Percentiles rank a stretch among this genome's conserved stretches.
Conservation (phyloP, 495 filamentous ascomycete genomes). For the Aspergillus mulundensis region DNA sequence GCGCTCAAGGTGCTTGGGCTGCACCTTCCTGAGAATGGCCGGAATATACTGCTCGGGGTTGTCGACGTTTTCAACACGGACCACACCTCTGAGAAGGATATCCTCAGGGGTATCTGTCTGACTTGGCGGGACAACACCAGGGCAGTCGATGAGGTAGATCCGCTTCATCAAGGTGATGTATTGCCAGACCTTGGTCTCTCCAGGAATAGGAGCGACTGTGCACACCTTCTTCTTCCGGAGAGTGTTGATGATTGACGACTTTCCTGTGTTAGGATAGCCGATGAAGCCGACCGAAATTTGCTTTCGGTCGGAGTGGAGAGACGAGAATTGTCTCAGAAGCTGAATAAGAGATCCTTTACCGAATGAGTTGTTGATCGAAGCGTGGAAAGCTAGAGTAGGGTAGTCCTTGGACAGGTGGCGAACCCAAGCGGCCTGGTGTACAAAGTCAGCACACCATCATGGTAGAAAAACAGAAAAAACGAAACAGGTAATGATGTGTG, state of each 20-base stretch:
- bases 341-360: slow-evolving; percentile 76
- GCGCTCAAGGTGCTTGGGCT: slow-evolving; percentile 81
- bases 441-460: slow-evolving; percentile 37
- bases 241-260: slow-evolving; percentile 91
- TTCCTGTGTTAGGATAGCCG: slow-evolving; percentile 85
- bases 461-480: slow-evolving; percentile 8
- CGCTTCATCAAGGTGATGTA: slow-evolving; percentile 96
- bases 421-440: slow-evolving; percentile 76
- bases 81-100: slow-evolving; percentile 87
- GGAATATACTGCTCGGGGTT: slow-evolving; percentile 94
- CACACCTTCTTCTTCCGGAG: slow-evolving; percentile 88
- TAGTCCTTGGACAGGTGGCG: slow-evolving; percentile 75
- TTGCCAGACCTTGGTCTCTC: slow-evolving; percentile 93
- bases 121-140: slow-evolving; percentile 89
- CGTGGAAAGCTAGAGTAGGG: slow-evolving; percentile 90
- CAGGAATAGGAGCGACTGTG: slow-evolving; percentile 92
- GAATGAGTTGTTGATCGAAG: slow-evolving; percentile 87
- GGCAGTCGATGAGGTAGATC: slow-evolving; percentile 96
- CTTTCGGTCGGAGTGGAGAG: slow-evolving; percentile 84
- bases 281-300: slow-evolving; percentile 88
- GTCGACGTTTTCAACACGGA: slow-evolving; percentile 90
- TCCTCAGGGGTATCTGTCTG: slow-evolving; percentile 76
- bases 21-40: slow-evolving; percentile 72
- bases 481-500: slow-evolving; percentile 63
- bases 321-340: slow-evolving; percentile 86